Evolutionary conservation across 176 grass and related monocot genomes (phyloP).

Genomic region (Rhynchospora tenuis): DNA sequence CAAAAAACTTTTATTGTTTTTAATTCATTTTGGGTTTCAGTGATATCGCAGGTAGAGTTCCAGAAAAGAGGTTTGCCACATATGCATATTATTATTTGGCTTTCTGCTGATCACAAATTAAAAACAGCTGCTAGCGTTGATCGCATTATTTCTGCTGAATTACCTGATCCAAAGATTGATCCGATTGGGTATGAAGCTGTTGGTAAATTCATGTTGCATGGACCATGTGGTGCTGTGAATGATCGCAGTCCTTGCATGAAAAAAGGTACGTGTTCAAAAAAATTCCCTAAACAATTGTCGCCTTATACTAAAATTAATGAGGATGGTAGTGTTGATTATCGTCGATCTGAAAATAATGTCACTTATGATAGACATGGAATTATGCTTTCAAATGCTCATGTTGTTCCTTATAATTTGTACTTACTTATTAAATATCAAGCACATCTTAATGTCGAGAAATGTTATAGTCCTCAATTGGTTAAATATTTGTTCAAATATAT

Average conservation of each 20-base stretch:
- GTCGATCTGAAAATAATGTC: neutral
- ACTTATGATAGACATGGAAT: constrained; percentile 5
- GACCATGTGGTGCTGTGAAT: neutral
- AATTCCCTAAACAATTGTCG: constrained; percentile 15
- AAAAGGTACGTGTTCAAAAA: neutral
- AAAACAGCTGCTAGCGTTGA: neutral
- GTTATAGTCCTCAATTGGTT: neutral
- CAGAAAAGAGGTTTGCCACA: neutral
- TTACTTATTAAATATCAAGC: constrained; percentile 9
- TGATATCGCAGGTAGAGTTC: constrained; percentile 2
- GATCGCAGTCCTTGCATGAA: constrained; percentile 6
- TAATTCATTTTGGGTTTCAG: neutral
- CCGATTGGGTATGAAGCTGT: neutral
- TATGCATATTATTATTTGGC: neutral
- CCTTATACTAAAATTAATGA: constrained; percentile 1
- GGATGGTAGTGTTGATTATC: constrained; percentile 26
- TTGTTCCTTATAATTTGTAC: neutral
- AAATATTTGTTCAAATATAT: constrained; percentile 32
- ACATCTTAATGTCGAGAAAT: constrained; percentile 19
- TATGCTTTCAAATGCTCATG: neutral
- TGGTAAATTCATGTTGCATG: constrained; percentile 9
- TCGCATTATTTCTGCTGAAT: neutral
- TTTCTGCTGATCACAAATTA: neutral
- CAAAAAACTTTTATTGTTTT: neutral
- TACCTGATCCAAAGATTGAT: neutral